A percentile compares a stretch with the other conserved stretches of the same genome.
phyloP scores from a whole-genome alignment of 1,284 basidiomycete species.

The Ustilago sp. region DNA sequence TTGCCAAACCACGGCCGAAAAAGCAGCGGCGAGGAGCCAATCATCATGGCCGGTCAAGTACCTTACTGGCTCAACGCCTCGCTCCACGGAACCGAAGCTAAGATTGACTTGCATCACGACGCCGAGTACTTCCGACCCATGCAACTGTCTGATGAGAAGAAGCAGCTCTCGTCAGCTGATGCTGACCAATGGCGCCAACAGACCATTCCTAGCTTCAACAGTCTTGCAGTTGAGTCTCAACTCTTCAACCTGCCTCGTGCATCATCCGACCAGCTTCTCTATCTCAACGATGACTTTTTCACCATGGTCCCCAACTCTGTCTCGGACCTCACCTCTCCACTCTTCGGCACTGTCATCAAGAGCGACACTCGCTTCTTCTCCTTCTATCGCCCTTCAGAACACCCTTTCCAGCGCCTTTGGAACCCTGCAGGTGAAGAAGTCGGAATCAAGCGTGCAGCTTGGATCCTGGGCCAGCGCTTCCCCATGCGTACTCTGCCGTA shows the following conservation, averaged over 20 bases:
- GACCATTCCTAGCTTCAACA: slow-evolving; percentile 56
- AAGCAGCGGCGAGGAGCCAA: background rate
- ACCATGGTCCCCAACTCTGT: slow-evolving; percentile 23
- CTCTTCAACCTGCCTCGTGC: slow-evolving; percentile 34
- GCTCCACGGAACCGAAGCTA: background rate
- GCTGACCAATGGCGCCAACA: slow-evolving; percentile 34
- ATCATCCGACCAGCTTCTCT: slow-evolving; percentile 43
- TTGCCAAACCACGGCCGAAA: background rate
- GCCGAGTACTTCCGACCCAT: slow-evolving; percentile 37
- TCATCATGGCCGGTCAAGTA: slow-evolving; percentile 19
- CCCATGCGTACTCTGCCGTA: slow-evolving; percentile 70
- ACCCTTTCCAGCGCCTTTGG: slow-evolving; percentile 51
- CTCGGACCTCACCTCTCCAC: slow-evolving; percentile 47
- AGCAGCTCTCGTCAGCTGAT: slow-evolving; percentile 5
- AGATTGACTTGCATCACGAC: slow-evolving; percentile 38
- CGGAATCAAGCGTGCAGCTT: slow-evolving; percentile 47
- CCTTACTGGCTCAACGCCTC: slow-evolving; percentile 28
- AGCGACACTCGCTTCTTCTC: slow-evolving; percentile 35
- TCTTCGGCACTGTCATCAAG: slow-evolving; percentile 53
- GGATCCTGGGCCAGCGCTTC: slow-evolving; percentile 65
- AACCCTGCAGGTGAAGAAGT: slow-evolving; percentile 54
- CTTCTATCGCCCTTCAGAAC: slow-evolving; percentile 40
- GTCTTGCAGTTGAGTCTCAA: slow-evolving; percentile 54
- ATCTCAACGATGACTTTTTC: slow-evolving; percentile 61
- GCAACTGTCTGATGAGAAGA: slow-evolving; percentile 10